Evolutionary conservation across 2,329 filamentous ascomycete species (phyloP).

Genomic region (Phialocephala subalpina): DNA sequence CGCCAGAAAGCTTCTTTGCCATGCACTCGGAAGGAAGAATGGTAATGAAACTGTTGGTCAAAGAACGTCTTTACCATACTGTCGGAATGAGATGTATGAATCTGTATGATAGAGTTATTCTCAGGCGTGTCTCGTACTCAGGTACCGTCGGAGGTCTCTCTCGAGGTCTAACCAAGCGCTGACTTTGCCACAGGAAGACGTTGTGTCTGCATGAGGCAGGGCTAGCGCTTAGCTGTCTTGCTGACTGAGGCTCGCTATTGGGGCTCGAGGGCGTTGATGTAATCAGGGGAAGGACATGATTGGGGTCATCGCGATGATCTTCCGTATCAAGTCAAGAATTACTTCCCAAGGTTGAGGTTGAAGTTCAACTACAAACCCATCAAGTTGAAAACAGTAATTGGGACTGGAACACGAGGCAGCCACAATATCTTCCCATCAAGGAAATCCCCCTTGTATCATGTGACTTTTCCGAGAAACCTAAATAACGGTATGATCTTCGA

Average conservation of each 20-base stretch:
- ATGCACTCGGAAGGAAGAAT: too few relatives aligned
- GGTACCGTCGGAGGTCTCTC: not conserved
- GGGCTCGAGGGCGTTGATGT: not conserved
- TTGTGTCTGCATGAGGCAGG: not conserved
- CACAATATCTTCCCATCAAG: not conserved
- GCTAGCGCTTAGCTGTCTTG: not conserved
- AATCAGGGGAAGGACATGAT: not conserved
- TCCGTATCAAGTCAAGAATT: not conserved
- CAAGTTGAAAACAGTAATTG: not conserved
- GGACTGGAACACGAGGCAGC: not conserved
- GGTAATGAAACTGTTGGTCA: too few relatives aligned
- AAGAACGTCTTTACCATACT: too few relatives aligned
- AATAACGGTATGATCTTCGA: not conserved
- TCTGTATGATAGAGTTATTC: not conserved
- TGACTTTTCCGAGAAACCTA: not conserved
- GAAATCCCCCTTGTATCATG: not conserved
- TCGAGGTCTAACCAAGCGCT: not conserved
- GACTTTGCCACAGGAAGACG: conserved; percentile 1
- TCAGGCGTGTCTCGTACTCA: not conserved
- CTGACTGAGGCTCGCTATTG: not conserved
- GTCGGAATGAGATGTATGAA: not conserved
- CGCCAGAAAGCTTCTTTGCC: too few relatives aligned
- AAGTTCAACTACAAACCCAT: not conserved
- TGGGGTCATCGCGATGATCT: not conserved
- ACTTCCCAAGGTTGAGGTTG: not conserved